These are phyloP conservation scores for Oryza brachyantha DNA, from an alignment of 176 grass and related monocot species.

Conservation along the genomic window DNA sequence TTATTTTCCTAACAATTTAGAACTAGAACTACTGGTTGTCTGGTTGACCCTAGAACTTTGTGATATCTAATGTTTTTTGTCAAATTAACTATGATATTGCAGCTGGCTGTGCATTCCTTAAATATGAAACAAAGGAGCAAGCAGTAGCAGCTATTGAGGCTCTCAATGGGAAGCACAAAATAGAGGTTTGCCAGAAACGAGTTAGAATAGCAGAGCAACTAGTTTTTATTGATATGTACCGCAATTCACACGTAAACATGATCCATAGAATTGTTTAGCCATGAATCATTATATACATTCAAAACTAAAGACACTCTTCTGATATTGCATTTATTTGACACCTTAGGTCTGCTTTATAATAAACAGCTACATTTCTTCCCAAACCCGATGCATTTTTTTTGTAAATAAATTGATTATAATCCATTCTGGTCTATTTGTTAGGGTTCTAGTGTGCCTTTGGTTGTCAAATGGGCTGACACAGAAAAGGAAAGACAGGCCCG, in stretches of 20 bases:
- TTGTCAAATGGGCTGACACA: constrained; percentile 99
- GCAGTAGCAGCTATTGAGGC: constrained; percentile 86
- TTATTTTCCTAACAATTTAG: constrained; percentile 14
- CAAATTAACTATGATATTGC: constrained; percentile 27
- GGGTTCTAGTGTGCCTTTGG: constrained; percentile 97
- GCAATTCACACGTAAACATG: neutral
- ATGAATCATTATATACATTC: neutral
- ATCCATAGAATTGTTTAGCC: neutral
- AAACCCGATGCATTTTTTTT: neutral
- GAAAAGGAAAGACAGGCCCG: constrained; percentile 96
- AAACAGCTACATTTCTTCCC: neutral
- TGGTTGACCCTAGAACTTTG: neutral
- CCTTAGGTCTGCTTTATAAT: neutral
- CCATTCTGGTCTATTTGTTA: constrained; percentile 26
- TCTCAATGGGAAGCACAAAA: constrained; percentile 58
- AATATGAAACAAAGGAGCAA: constrained; percentile 97
- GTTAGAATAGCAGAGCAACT: neutral
- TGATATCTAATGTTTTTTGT: constrained; percentile 16
- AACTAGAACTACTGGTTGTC: constrained; percentile 6
- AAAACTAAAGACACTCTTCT: neutral
- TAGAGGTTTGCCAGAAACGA: constrained; percentile 43
- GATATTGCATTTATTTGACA: constrained; percentile 15
- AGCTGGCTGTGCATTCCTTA: constrained; percentile 97
- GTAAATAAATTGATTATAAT: constrained; percentile 3
- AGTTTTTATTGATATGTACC: neutral